Evolutionary conservation across 2,329 filamentous ascomycete species (phyloP), one percentile per base, ranked within the genome.

Genomic region (Fusarium odoratissimum): DNA sequence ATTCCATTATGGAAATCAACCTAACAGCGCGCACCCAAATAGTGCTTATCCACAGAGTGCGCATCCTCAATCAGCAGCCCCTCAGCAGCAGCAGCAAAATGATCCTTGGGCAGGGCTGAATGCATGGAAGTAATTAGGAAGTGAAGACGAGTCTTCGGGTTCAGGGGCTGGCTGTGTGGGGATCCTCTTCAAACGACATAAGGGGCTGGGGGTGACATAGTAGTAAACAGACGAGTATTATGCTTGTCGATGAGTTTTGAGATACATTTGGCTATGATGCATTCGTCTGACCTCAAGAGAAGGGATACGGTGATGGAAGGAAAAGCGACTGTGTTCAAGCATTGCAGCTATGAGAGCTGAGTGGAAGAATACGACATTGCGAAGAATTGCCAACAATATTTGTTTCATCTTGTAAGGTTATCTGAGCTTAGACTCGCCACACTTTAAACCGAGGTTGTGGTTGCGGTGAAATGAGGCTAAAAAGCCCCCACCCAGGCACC

Each of bases 101-200:
- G 86, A 88, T 72, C 86, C 86, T 3, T 88, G 86, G 86, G 84
- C 86, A 17, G 86, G 86, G 3, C 76, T 88, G 37, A 87, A 83
- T 68, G 83, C 85, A 44, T 88, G 86, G 86, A 88, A 86, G 75
- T 88, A 79, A 77, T 63, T 41, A 38, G 54, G 40, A 23, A 42
- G 61, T 38, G 46, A 62, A 41, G n/a, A 12, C 19, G 31, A 35
- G 44, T 37, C 44, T 23, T 25, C 21, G 13, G 21, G 23, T 44
- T n/a, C n/a, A 30, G 44, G 23, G 33, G 37, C n/a, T 55, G 28
- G 40, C 25, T 48, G n/a, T 31, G 42, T 48, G 52, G 42, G 30
- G 21, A 23, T 40, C n/a, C n/a, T 35, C 37, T 40, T 21, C 19
- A 28, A 38, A 38, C 17, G 28, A 21, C n/a, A 33, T 14, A 13